A percentile compares a stretch with the other conserved stretches of the same genome.
phyloP scores from a whole-genome alignment of 345 rosid genomes.

The Microcos paniculata region DNA sequence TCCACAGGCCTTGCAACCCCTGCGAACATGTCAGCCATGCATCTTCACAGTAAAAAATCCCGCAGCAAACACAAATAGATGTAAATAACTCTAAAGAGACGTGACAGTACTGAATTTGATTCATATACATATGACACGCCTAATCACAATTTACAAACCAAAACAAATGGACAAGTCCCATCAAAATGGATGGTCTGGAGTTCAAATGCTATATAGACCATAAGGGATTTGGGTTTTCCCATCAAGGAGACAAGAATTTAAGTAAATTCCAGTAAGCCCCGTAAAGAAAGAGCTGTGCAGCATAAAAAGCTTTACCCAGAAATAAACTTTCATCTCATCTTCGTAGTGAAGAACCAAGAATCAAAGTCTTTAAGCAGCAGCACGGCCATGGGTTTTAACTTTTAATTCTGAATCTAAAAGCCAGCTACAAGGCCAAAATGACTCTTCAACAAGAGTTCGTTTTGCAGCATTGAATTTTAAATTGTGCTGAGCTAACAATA shows the following conservation, averaged over 20 bases:
- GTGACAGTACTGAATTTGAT: neutral
- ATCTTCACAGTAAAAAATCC: neutral
- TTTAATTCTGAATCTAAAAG: neutral
- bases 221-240: neutral
- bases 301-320: neutral
- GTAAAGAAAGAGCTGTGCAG: neutral
- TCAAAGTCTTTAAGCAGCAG: neutral
- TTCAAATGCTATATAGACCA: neutral
- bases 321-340: neutral
- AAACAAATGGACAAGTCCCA: neutral
- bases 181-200: neutral
- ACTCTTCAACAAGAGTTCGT: neutral
- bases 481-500: neutral
- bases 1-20: constrained; percentile 86
- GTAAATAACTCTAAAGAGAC: neutral
- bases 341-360: neutral
- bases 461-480: neutral
- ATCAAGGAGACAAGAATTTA: neutral
- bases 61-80: neutral
- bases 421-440: neutral
- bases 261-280: neutral
- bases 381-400: neutral
- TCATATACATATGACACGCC: neutral
- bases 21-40: constrained; percentile 21
- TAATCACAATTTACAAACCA: neutral